Evolutionary conservation across 768 basidiomycete genomes (phyloP).

Genomic region (Pisolithus orientalis): DNA sequence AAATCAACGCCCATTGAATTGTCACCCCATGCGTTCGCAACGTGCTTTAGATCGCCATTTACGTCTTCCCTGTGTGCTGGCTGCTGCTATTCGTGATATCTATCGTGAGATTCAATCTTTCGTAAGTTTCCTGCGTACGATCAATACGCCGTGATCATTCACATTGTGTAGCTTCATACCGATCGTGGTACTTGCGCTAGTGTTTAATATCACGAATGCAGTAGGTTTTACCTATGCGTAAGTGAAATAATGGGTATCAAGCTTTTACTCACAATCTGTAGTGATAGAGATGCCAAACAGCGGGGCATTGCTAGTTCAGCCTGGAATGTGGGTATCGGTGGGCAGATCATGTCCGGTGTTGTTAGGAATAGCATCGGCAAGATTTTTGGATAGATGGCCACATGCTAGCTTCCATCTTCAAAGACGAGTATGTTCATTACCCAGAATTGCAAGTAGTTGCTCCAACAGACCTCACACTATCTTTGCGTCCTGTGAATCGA

Average conservation of each 20-base stretch:
- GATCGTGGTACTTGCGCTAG: slow-evolving; percentile 87
- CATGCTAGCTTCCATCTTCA: neutral
- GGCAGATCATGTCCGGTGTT: slow-evolving; percentile 75
- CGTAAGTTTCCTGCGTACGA: slow-evolving; percentile 46
- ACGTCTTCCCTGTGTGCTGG: slow-evolving; percentile 88
- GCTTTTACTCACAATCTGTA: slow-evolving; percentile 24
- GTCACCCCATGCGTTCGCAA: slow-evolving; percentile 3
- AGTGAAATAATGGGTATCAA: slow-evolving; percentile 22
- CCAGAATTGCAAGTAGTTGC: too few relatives aligned
- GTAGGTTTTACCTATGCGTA: slow-evolving; percentile 95
- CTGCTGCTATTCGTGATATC: slow-evolving; percentile 81
- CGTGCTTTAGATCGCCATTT: slow-evolving; percentile 67
- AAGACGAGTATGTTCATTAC: too few relatives aligned
- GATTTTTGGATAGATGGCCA: slow-evolving; percentile 51
- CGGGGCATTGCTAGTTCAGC: slow-evolving; percentile 60
- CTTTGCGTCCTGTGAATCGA: slow-evolving; percentile 6
- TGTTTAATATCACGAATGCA: slow-evolving; percentile 96
- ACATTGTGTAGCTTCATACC: slow-evolving; percentile 70
- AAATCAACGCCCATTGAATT: slow-evolving; percentile 10
- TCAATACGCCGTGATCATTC: slow-evolving; percentile 5
- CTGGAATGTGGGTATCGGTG: slow-evolving; percentile 80
- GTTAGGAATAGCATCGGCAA: slow-evolving; percentile 77
- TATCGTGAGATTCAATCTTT: slow-evolving; percentile 79
- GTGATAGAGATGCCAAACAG: slow-evolving; percentile 89
- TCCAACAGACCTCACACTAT: neutral